phyloP scores from a whole-genome alignment of 352 stramenopile genomes.

The Salisapilia sapeloensis region DNA sequence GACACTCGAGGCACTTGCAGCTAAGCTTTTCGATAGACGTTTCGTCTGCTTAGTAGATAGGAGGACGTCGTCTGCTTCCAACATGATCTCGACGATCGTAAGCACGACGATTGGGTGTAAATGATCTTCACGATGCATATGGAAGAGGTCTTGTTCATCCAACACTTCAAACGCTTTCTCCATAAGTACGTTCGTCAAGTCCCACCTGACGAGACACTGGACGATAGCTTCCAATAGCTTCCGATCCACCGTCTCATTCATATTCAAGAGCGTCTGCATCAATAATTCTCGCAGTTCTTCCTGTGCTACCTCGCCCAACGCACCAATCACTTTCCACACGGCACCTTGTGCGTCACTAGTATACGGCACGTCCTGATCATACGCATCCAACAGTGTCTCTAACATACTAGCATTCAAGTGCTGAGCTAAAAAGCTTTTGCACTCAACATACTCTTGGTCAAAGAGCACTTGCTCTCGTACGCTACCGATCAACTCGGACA shows the following conservation, averaged over 20 bases:
- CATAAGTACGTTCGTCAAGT: slow-evolving; percentile 7
- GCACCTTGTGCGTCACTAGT: slow-evolving; percentile 52
- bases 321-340: slow-evolving; percentile 60
- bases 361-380: slow-evolving; percentile 34
- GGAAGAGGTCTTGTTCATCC: background rate
- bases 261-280: slow-evolving; percentile 46
- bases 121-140: background rate
- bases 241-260: slow-evolving; percentile 53
- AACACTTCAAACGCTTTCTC: background rate
- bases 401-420: slow-evolving; percentile 46
- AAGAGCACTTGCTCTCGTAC: slow-evolving; percentile 51
- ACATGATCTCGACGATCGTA: too few species aligned
- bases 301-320: slow-evolving; percentile 40
- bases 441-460: slow-evolving; percentile 50
- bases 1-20: slow-evolving; percentile 15
- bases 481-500: slow-evolving; percentile 52
- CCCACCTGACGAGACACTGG: slow-evolving; percentile 57
- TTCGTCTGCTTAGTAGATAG: too few species aligned
- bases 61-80: too few species aligned
- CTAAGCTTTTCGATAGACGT: slow-evolving; percentile 20
- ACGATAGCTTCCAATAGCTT: slow-evolving; percentile 67
- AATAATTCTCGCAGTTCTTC: slow-evolving; percentile 35
- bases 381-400: slow-evolving; percentile 40
- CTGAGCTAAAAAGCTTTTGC: slow-evolving; percentile 49
- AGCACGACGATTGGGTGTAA: slow-evolving; percentile 42